Base-by-base conservation (phyloP, 2,329 filamentous ascomycete genomes). In the Sclerotinia trifoliorum region DNA sequence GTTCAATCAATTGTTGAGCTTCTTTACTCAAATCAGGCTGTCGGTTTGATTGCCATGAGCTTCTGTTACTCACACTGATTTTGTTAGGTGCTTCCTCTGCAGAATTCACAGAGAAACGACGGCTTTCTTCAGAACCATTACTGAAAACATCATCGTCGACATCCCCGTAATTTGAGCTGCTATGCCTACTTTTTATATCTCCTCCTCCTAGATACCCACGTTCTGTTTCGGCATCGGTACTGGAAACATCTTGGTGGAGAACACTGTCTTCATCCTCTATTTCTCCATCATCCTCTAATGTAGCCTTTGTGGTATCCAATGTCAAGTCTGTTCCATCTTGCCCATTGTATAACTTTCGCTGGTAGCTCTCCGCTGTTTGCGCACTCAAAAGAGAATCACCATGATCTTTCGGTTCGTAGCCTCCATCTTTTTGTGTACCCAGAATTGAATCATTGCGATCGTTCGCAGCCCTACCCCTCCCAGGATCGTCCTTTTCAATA, bases 401-500 rank as follows among this genome's bases (percentile, higher is more conserved):
- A 35, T 68, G 55, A 17, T 51, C 67, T 35, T 73, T 74, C 11
- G 67, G 69, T 8, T 77, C 74, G 51, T 73, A 74, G 26, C 70
- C 73, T 46, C 74, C 74, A 42, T 79, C 76, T 57, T 76, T 76
- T 68, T 73, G 71, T 55, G 76, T 73, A 51, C 77, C 78, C 19
- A 79, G 63, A 10, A 78, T 70, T 2, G 79, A 80, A 64, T 76
- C 72, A 19, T 78, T 76, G 5, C 71, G 67, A 26, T 69, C 73
- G 15, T 67, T 72, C 35, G 71, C 26, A 19, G 51, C 13, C 21
- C 6, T n/a, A 32, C 24, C 19, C 51, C 49, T 35, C 5, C 6
- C 13, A 46, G 13, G 78, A 65, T 75, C 76, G 49, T 80, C 78
- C 48, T 79, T 74, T 66, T 83, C 81, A 21, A 84, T 80, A 52